Base-by-base conservation (phyloP, 2,329 filamentous ascomycete species). In the Claviceps spartinae region DNA sequence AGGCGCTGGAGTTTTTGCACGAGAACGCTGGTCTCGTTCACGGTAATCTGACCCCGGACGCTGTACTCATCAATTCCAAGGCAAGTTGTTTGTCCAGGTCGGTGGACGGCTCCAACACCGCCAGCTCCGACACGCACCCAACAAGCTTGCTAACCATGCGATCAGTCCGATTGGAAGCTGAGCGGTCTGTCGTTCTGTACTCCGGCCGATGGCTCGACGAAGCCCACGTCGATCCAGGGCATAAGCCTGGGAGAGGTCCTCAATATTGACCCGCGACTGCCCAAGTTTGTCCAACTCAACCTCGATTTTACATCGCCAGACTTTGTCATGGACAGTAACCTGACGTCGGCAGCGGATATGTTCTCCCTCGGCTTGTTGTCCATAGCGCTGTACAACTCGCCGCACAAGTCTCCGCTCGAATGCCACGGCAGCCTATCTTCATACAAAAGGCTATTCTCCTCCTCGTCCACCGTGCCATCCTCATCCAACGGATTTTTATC, bases 231-330 rank as follows among this genome's bases (percentile, higher is more conserved):
- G 4, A 81, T 95, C 48, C 77, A 83, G 43, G 85, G 88, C 9
- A 83, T 97, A 59, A 87, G 82, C 57, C 76, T 97, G 20, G 84
- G 86, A 30, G 89, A 96, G 67, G 82, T 84, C 16, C 74, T 96
- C 20, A 89, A 94, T 65, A 77, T 90, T 62, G 91, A 97, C 61
- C 82, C 89, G 20, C 79, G 90, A 51, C 69, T 98, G 41, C 93
- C 93, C 14, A 77, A 78, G 53, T 78, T 79, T 46, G 88, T 96
- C 24, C 93, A 97, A 66, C 74, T 98, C 54, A 86, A 93, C 64
- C 77, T 97, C 57, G 91, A 98, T 69, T 98, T 88, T 64, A 86
- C 88, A 1, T 95, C 90, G 1, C 93, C 93, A 1, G 93, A 98
- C 67, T 95, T 97, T 61, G 85, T 94, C 47, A 73, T 98, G 54